A percentile compares a stretch with the other conserved stretches of the same genome.
These are phyloP conservation scores for Nakaseomyces delphensis DNA, from an alignment of 1,139 yeast genomes.

Conservation along the genomic window DNA sequence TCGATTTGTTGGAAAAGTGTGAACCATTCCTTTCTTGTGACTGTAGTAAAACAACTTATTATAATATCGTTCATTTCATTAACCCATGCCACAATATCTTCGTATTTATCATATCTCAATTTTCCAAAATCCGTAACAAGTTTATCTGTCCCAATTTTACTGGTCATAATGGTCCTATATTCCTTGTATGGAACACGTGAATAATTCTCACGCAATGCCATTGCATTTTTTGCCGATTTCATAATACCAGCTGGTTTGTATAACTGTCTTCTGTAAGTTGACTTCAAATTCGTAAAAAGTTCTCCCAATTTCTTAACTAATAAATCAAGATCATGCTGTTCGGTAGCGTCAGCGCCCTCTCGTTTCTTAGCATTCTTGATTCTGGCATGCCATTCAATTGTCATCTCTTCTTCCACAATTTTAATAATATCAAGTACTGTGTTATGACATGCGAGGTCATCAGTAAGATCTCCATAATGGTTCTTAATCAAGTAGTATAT, in stretches of 20 bases:
- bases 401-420: conserved; percentile 57
- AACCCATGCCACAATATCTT: conserved; percentile 35
- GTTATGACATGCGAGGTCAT: conserved; percentile 53
- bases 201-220: conserved; percentile 16
- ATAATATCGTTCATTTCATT: conserved; percentile 58
- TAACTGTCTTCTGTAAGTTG: conserved; percentile 65
- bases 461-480: conserved; percentile 68
- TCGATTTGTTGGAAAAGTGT: conserved; percentile 67
- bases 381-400: conserved; percentile 58
- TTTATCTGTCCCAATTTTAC: conserved; percentile 16
- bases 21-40: conserved; percentile 72
- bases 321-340: conserved; percentile 28
- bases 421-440: conserved; percentile 60
- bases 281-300: conserved; percentile 61
- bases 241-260: conserved; percentile 55
- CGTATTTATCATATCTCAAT: conserved; percentile 39
- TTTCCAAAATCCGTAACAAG: conserved; percentile 26
- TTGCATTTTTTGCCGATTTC: conserved; percentile 19
- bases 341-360: conserved; percentile 15
- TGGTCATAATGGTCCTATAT: conserved; percentile 13
- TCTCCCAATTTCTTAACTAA: conserved; percentile 44
- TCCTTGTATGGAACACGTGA: conserved; percentile 16
- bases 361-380: conserved; percentile 12
- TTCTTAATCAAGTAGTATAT: conserved; percentile 62
- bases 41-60: conserved; percentile 49